These are phyloP conservation scores for Verticillium zaregamsianum DNA, from an alignment of 2,329 filamentous ascomycete species.

Conservation along the genomic window DNA sequence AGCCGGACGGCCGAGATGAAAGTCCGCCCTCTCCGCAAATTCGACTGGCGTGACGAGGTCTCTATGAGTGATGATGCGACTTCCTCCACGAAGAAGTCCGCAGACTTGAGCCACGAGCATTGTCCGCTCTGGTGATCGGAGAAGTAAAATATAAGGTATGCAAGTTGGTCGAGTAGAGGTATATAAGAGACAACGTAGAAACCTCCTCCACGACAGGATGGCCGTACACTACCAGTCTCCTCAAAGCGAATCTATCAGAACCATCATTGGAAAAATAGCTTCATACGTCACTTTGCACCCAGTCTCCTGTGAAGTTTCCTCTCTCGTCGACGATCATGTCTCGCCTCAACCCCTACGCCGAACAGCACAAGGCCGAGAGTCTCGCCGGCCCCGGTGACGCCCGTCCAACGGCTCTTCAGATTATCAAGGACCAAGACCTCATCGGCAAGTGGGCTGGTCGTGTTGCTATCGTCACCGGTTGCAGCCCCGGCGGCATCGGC, in stretches of 20 bases:
- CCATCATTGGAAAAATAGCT: no score
- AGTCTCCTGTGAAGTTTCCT: no score
- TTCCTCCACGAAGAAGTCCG: no score
- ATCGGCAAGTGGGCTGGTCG: slow-evolving; percentile 17
- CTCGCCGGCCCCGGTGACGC: slow-evolving; percentile 29
- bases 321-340: background rate
- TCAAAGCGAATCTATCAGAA: background rate
- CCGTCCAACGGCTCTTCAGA: slow-evolving; percentile 34
- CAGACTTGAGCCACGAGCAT: no score
- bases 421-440: slow-evolving; percentile 30
- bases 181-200: no score
- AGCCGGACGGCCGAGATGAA: background rate
- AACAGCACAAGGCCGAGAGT: slow-evolving; percentile 1
- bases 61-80: no score
- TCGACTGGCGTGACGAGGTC: background rate
- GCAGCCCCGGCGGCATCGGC: slow-evolving; percentile 25
- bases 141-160: no score
- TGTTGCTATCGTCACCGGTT: slow-evolving; percentile 47
- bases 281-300: no score
- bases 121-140: no score
- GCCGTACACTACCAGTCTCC: background rate
- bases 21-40: background rate
- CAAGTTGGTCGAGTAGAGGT: no score
- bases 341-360: slow-evolving; percentile 1
- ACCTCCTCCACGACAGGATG: no score